Base-by-base conservation (phyloP, 371 early-diverging fungal genomes). In the Entomophthora muscae region DNA sequence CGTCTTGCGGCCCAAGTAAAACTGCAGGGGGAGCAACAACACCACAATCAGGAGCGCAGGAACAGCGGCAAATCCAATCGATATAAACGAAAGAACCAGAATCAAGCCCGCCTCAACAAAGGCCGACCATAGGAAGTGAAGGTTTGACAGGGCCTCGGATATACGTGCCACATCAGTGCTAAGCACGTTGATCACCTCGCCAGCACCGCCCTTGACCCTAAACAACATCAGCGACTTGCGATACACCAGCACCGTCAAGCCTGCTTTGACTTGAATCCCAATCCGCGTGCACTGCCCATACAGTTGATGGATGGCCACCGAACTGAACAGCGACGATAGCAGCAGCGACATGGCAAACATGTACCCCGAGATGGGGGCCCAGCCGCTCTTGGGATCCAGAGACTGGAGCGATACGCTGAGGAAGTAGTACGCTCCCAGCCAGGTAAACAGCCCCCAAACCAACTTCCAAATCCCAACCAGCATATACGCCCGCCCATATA, bases 41-140 rank as follows among this genome's bases (percentile, higher is more conserved):
- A 81, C 32, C 3, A 85, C 59, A 51, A 84, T 75, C 24, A 74
- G 63, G 17, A 83, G 54, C 0, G 84, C 74, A 57, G 84, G 81
- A 22, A 81, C 27, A 1, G 78, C 81, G 12, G 81, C 71, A 21
- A 72, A 10, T 2, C 76, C 73, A 61, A 84, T 70, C 32, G 80
- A 75, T 28, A 70, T 63, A 63, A 73, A 73, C 1, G 80, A 76
- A 29, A 86, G 65, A 24, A 67, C 69, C n/a, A 42, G 26, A 59
- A 59, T 68, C 76, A 77, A 71, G 53, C 72, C 66, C 55, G 76
- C 78, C 66, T 87, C 85, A 21, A 83, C 57, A 2, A 74, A 71
- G 0, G 88, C 81, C 29, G 83, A 78, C 87, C 87, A 86, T 32
- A 83, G 68, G 63, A 73, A 82, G 65, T 86, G 85, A 69, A 79